Evolutionary conservation across 306 rosid species (phyloP), one percentile per base, ranked within the genome.

Genomic region (Lagenaria siceraria): DNA sequence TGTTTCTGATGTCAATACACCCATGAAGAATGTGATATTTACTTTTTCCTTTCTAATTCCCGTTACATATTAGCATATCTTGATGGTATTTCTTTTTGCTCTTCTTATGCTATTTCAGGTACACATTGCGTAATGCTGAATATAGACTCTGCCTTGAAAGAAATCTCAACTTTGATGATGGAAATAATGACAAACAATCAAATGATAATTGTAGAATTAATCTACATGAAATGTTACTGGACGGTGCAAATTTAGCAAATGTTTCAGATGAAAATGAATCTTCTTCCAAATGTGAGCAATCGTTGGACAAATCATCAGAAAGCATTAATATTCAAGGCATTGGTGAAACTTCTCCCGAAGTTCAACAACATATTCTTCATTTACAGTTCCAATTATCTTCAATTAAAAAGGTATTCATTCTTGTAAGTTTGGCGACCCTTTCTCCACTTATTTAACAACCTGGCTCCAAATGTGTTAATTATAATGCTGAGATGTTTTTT

Each of bases 101-200:
- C 63, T 80, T 80, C 66, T 77, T 74, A 49, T 7, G 59, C 18
- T 63, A 48, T 81, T 86, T 72, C 86, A 95, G 97, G 82, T 95
- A 95, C 84, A 95, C 98, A 21, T 75, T 95, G 79, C 91, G 93
- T 18, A 95, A 95, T 86, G 98, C 95, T 62, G 98, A 95, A 80
- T 95, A 87, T 79, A 89, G 98, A 86, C 97, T 95, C 75, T 95
- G 96, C 74, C 89, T 92, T 24, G 97, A 95, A 84, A 88, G 79
- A 81, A 95, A 89, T 62, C 87, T 92, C 35, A 91, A 88, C 78
- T 71, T 81, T 61, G 74, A 76, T 76, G 96, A 88, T 65, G 82
- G 77, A 25, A 87, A 87, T 81, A 64, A 74, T 54, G 97, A 89
- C 51, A 88, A 81, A 56, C 84, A 82, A 75, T 83, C 52, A 78